Evolutionary conservation across 176 grass and related monocot species (phyloP), one percentile per base, ranked within the genome.

Genomic region (Aegilops sharonensis): DNA sequence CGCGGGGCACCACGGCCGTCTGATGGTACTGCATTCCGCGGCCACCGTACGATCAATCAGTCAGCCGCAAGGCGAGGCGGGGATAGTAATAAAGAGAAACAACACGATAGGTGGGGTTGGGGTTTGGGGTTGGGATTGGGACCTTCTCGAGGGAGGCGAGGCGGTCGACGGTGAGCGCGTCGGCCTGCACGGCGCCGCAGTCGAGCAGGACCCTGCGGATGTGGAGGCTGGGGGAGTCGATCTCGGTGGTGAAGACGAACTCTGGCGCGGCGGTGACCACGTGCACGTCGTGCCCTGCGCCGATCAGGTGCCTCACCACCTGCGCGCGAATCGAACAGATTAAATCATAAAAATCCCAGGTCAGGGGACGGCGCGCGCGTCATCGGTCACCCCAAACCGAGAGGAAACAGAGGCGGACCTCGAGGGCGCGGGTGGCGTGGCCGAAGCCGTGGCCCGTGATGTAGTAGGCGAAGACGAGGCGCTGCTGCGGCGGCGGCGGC

Each of bases 111-210:
- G 21, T 5, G 4, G 9, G 11, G 5, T n/a, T 0, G 8, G 32
- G 14, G 32, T 68, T 2, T 34, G 17, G 32, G 17, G 17, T 36
- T 37, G 32, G 32, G 37, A 27, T 12, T 1, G 24, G 36, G 70
- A 98, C 96, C 93, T 95, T 98, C 68, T 98, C 92, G 67, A 98
- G 92, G 18, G 96, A 98, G 10, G 96, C 96, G 56, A 98, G 93
- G 17, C 90, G 81, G 68, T 98, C 96, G 68, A 98, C 96, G 78
- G 96, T 98, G 78, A 98, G 91, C 25, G 96, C 96, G 90, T 98
- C 96, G 83, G 96, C 90, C 88, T 98, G 96, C 75, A 98, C 96
- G 59, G 93, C 96, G 86, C 93, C 96, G 91, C 96, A 98, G 82
- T 98, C 96, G 81, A 98, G 94, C 42, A 98, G 93, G 62, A 95